Evolutionary conservation across 2,329 filamentous ascomycete species (phyloP).

Genomic region (Exserohilum turcica): DNA sequence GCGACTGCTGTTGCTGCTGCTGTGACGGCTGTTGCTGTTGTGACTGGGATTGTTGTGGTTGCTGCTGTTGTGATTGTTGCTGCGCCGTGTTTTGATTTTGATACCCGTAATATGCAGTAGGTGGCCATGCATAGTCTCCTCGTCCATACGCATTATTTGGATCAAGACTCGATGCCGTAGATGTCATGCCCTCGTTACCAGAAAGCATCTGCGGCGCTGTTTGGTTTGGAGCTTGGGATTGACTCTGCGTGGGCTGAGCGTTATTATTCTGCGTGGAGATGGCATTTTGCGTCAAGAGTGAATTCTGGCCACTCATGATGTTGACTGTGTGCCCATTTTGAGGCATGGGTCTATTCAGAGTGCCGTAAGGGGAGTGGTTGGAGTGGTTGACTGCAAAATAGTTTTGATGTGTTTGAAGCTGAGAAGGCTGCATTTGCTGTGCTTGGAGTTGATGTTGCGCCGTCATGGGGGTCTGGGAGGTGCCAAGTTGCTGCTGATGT

Average conservation of each 20-base stretch:
- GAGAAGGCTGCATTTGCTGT: slow-evolving; percentile 26
- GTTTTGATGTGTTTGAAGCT: slow-evolving; percentile 27
- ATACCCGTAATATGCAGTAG: slow-evolving; percentile 33
- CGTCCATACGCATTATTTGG: slow-evolving; percentile 29
- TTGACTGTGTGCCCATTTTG: slow-evolving; percentile 21
- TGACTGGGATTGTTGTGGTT: slow-evolving; percentile 26
- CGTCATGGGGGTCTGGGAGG: slow-evolving; percentile 20
- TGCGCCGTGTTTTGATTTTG: slow-evolving; percentile 21
- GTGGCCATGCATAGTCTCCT: slow-evolving; percentile 32
- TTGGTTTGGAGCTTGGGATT: slow-evolving; percentile 22
- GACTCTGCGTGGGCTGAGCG: slow-evolving; percentile 21
- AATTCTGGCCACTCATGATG: slow-evolving; percentile 8
- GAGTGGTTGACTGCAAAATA: slow-evolving; percentile 28
- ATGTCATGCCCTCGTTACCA: neutral
- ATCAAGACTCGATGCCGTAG: slow-evolving; percentile 23
- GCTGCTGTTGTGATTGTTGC: slow-evolving; percentile 18
- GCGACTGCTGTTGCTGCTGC: slow-evolving; percentile 3
- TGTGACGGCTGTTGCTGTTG: slow-evolving; percentile 21
- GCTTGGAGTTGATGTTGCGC: slow-evolving; percentile 14
- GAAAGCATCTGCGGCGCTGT: slow-evolving; percentile 23
- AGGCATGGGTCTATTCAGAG: slow-evolving; percentile 30
- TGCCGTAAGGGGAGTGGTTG: slow-evolving; percentile 29
- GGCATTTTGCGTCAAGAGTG: slow-evolving; percentile 12
- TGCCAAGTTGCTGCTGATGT: slow-evolving; percentile 24
- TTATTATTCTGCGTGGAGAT: slow-evolving; percentile 10